Evolutionary conservation across 148 eudicot species (phyloP).

Genomic region (Rhododendron ovatum): DNA sequence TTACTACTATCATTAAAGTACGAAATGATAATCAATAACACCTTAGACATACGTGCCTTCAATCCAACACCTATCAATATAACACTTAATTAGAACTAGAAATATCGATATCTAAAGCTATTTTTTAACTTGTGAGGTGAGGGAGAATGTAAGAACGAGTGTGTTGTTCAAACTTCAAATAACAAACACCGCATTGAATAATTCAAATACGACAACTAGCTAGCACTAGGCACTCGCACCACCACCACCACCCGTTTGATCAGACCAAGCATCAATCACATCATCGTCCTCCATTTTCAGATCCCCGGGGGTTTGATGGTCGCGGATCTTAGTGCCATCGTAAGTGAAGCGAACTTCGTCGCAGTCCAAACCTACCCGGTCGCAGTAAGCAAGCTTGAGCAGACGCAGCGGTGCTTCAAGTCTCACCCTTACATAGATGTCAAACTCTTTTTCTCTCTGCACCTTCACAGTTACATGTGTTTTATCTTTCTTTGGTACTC

Average conservation of each 20-base stretch:
- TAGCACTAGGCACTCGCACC: too few species aligned
- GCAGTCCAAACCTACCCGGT: not conserved
- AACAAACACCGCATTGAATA: too few species aligned
- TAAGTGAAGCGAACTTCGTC: not conserved
- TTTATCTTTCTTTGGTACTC: not conserved
- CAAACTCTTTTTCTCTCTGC: not conserved
- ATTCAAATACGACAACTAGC: too few species aligned
- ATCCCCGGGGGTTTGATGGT: not conserved
- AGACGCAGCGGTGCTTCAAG: not conserved
- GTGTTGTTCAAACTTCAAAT: not conserved
- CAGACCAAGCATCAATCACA: not conserved
- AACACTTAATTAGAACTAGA: too few species aligned
- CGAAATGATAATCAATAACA: too few species aligned
- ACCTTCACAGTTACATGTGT: conserved; percentile 1
- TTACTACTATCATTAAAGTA: too few species aligned
- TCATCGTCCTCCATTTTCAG: not conserved
- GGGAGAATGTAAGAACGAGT: too few species aligned
- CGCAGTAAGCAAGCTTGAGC: not conserved
- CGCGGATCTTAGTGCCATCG: not conserved
- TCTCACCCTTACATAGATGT: not conserved
- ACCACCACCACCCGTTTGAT: too few species aligned
- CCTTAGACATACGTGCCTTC: too few species aligned
- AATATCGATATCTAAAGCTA: too few species aligned
- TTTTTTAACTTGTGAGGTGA: too few species aligned
- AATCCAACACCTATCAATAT: too few species aligned